Evolutionary conservation across 1,139 yeast genomes (phyloP), one percentile per base, ranked within the genome.

Genomic region (Sugiyamaella pinicola): DNA sequence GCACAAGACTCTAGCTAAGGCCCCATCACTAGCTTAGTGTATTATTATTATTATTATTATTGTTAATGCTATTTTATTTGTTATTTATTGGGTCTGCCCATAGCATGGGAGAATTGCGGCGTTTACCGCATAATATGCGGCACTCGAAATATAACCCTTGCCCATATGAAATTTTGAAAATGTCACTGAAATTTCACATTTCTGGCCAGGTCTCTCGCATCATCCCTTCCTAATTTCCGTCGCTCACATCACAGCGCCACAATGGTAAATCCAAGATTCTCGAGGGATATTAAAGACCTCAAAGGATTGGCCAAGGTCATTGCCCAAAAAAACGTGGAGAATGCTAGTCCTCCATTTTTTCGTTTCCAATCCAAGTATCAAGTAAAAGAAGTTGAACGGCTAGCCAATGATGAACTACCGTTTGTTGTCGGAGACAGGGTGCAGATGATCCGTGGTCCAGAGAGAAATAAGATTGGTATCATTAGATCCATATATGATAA

Each of bases 381-480:
- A 39, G 62, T 67, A 33, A 63, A 54, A 7, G 62, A 60, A 33
- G 57, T 57, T 5, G 59, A 60, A 21, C 54, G 58, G 29, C 43
- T 62, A 33, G 63, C 50, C 26, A 47, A 51, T 53, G 55, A 40
- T 53, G 46, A 40, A 33, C 60, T 52, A 42, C 68, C 60, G 72
- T 82, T 76, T 59, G 72, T 78, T 54, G 80, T 79, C 13, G 88
- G 88, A 28, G 89, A 84, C 66, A 72, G 83, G 52, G 88, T 84
- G 3, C 75, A 83, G 61, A 78, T 90, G 49, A 75, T 83, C 26
- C 76, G 76, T 51, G 97, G 96, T 17, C 77, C 78, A 49, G 80
- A 81, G 64, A 81, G 81, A 63, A 96, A 96, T 21, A 83, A 81
- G 21, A 77, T 90, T 15, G 82, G 91, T 21, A 81, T 82, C 53